Conservation (phyloP, 2,329 filamentous ascomycete species). For the Claviceps digitariae region DNA sequence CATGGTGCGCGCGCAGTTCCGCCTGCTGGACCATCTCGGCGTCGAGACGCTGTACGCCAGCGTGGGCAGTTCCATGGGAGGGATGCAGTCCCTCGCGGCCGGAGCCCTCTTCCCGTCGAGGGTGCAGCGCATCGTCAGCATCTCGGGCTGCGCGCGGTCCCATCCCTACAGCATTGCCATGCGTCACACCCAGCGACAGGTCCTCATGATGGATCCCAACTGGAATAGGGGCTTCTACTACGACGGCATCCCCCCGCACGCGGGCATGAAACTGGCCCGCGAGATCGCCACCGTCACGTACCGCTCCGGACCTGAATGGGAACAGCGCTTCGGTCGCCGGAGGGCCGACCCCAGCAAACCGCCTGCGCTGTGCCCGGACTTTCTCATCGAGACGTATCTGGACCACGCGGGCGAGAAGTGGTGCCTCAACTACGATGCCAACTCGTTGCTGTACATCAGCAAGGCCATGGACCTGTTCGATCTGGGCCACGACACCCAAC, state of each 20-base stretch:
- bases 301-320: slow-evolving; percentile 92
- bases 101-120: slow-evolving; percentile 72
- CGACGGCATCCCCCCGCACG: slow-evolving; percentile 73
- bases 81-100: slow-evolving; percentile 89
- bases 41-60: slow-evolving; percentile 76
- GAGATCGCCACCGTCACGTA: slow-evolving; percentile 98
- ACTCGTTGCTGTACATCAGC: slow-evolving; percentile 88
- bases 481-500: slow-evolving; percentile 59
- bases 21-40: slow-evolving; percentile 65
- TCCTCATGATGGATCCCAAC: slow-evolving; percentile 97
- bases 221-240: slow-evolving; percentile 97
- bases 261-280: slow-evolving; percentile 93
- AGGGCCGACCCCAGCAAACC: slow-evolving; percentile 76
- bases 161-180: slow-evolving; percentile 98
- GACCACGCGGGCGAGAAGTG: slow-evolving; percentile 98
- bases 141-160: slow-evolving; percentile 84
- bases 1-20: slow-evolving; percentile 94
- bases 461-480: slow-evolving; percentile 99
- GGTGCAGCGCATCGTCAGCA: slow-evolving; percentile 70
- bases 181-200: slow-evolving; percentile 93
- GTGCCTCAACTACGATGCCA: slow-evolving; percentile 90
- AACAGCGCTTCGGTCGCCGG: slow-evolving; percentile 78
- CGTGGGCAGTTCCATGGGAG: slow-evolving; percentile 94
- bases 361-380: slow-evolving; percentile 91
- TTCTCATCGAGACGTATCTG: slow-evolving; percentile 94